These are phyloP conservation scores for Agaricus blazei DNA, from an alignment of 768 basidiomycete species.

Conservation along the genomic window DNA sequence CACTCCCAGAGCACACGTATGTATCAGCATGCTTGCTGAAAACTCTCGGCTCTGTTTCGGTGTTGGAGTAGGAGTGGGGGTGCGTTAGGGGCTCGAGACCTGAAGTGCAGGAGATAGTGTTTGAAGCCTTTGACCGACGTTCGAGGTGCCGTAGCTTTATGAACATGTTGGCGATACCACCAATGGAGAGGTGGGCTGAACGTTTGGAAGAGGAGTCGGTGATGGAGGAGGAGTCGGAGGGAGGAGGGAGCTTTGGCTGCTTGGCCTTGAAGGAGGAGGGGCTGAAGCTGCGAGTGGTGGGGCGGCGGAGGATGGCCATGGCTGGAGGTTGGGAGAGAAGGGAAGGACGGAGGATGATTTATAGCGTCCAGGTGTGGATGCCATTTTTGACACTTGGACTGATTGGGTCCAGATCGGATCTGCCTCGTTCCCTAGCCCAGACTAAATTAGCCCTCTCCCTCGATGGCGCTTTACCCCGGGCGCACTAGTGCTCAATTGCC, in stretches of 20 bases:
- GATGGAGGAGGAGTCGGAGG: background rate
- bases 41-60: constrained; percentile 16
- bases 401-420: background rate
- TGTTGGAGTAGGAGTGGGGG: constrained; percentile 23
- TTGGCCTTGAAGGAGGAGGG: background rate
- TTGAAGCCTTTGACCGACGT: constrained; percentile 18
- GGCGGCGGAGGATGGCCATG: constrained; percentile 9
- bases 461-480: too few species aligned
- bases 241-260: background rate
- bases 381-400: constrained; percentile 8
- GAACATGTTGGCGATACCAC: constrained; percentile 48
- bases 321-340: background rate
- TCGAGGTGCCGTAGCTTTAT: constrained; percentile 44
- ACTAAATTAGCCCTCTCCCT: too few species aligned
- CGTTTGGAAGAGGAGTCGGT: background rate
- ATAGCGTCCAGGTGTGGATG: background rate
- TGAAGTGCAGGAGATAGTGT: constrained; percentile 29
- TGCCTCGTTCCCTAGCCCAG: too few species aligned
- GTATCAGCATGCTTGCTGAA: constrained; percentile 32
- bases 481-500: too few species aligned
- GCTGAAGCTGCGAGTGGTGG: background rate
- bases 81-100: constrained; percentile 36
- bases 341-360: background rate
- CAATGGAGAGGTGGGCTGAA: constrained; percentile 24
- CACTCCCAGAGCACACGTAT: constrained; percentile 47